Base-by-base conservation (phyloP, 2,329 filamentous ascomycete genomes). In the Diplodia seriata region DNA sequence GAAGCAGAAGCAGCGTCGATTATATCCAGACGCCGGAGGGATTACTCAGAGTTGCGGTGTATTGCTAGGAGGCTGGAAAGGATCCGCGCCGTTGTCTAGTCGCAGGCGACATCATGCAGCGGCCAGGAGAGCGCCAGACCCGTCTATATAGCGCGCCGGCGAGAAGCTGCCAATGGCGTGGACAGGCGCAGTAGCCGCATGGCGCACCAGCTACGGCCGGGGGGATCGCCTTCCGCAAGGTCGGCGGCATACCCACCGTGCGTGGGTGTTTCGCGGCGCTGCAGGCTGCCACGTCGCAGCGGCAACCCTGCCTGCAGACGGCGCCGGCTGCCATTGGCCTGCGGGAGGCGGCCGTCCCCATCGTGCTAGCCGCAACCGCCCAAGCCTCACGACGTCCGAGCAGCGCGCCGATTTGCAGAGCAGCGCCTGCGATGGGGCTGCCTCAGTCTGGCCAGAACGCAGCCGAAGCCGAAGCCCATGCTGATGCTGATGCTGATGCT, bases 41-140 rank as follows among this genome's bases (percentile, higher is more conserved):
- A 50, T 63, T 63, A 63, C 43, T 63, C 59, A 63, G 59, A 63
- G 59, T 36, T 51, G 59, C 59, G 59, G 59, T 63, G 59, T 51
- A 49, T 51, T n/a, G 33, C 9, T 33, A 36, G 29, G 57, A 62
- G 57, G 57, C 57, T 62, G 57, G 57, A 50, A 49, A 31, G 53
- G 14, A 31, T 47, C 43, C 43, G 43, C 53, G 54, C 23, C 54
- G 33, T 20, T 12, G 11, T 15, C 38, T 57, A 57, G 33, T 31
- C 38, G 62, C 43, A 51, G 23, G 36, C 40, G 31, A 40, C 53
- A 7, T n/a, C 23, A 49, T 56, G 36, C 33, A 55, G 29, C 23
- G 49, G 33, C n/a, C 18, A 54, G 49, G 49, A 49, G 53, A 33
- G 29, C 26, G 56, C n/a, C 50, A 47, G 51, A 11, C 26, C 43